Conservation (phyloP, 345 rosid genomes). For the Dipteronia dyeriana region DNA sequence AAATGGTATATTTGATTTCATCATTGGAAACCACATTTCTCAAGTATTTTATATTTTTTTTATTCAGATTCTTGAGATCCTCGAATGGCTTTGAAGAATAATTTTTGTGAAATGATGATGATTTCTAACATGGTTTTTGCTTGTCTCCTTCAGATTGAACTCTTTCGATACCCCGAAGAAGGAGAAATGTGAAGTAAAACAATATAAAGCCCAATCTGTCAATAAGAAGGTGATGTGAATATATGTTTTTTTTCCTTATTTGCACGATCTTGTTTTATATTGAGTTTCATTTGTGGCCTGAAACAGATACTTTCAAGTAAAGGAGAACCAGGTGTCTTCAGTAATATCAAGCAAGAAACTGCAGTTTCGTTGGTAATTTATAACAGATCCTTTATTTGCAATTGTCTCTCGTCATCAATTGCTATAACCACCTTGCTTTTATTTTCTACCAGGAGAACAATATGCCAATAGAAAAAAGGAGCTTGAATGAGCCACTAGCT, state of each 20-base stretch:
- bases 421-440: background rate
- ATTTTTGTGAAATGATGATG: background rate
- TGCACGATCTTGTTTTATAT: background rate
- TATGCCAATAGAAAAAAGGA: slow-evolving; percentile 19
- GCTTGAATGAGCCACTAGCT: slow-evolving; percentile 30
- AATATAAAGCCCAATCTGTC: slow-evolving; percentile 24
- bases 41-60: background rate
- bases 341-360: slow-evolving; percentile 20
- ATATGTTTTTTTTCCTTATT: background rate
- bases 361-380: slow-evolving; percentile 8
- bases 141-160: slow-evolving; percentile 29
- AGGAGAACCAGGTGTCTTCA: slow-evolving; percentile 17
- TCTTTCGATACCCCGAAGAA: slow-evolving; percentile 23
- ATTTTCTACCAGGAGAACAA: slow-evolving; percentile 36
- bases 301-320: slow-evolving; percentile 21
- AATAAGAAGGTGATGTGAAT: slow-evolving; percentile 38
- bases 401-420: slow-evolving; percentile 7
- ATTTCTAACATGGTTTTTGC: slow-evolving; percentile 10
- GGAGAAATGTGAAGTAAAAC: slow-evolving; percentile 33
- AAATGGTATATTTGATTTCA: background rate
- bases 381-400: background rate
- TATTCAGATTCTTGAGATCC: background rate
- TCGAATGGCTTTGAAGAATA: background rate
- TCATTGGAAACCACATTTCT: background rate
- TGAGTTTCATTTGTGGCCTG: background rate